These are phyloP conservation scores for Desmodesmus armatus DNA, from an alignment of 139 green algal species.

Conservation along the genomic window DNA sequence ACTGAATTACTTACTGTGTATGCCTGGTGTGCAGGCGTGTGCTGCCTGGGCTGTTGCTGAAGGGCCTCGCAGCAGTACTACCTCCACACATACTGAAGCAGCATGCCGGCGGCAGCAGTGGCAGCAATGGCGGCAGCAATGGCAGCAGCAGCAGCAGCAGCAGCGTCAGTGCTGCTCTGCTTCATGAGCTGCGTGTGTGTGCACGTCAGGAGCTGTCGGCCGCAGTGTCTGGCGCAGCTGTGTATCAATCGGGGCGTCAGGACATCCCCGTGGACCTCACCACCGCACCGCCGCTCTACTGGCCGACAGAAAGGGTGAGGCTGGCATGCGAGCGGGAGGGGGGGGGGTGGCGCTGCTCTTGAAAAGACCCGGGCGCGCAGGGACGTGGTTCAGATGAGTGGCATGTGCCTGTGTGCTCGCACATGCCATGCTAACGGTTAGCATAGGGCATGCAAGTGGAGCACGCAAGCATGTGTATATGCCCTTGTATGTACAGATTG, in stretches of 20 bases:
- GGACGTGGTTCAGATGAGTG: too few relatives aligned
- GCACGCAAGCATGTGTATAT: not conserved
- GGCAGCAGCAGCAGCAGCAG: not conserved
- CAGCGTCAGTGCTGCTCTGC: not conserved
- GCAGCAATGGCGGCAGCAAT: not conserved
- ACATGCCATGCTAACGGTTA: not conserved
- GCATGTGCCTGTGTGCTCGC: not conserved
- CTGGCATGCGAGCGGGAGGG: too few relatives aligned
- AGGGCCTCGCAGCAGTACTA: conserved; percentile 50
- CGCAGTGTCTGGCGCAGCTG: conserved; percentile 44
- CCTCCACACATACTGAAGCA: not conserved
- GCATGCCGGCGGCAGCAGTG: not conserved
- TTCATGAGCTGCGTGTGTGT: conserved; percentile 16
- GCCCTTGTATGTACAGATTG: too few relatives aligned
- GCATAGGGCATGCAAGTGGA: not conserved
- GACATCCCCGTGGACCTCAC: conserved; percentile 41
- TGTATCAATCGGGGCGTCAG: conserved; percentile 43
- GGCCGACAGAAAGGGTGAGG: conserved; percentile 63
- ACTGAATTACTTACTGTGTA: not conserved
- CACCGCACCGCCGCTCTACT: conserved; percentile 55
- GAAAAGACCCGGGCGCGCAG: too few relatives aligned
- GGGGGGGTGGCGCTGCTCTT: too few relatives aligned
- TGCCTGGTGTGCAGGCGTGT: conserved; percentile 27
- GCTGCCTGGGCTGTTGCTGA: conserved; percentile 58
- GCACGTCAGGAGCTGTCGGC: not conserved